Evolutionary conservation across 106 monocot species (phyloP).

Genomic region (Dactylorhiza incarnata): DNA sequence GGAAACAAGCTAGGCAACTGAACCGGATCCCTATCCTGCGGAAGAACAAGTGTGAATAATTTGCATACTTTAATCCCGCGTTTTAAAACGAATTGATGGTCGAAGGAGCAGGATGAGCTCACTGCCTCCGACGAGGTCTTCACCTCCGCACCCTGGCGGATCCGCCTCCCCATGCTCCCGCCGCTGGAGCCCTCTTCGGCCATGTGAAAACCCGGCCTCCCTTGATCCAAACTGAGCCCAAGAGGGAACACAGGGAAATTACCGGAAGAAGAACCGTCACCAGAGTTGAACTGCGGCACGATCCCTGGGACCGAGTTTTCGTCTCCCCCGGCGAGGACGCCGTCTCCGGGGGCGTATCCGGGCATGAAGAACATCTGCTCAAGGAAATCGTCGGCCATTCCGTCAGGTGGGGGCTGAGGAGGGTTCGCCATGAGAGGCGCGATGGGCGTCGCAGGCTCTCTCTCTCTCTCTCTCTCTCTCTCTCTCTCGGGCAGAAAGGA

Average conservation of each 20-base stretch:
- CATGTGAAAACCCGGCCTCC: slow-evolving; percentile 1
- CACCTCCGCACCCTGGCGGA: not conserved
- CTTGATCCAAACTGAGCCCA: slow-evolving; percentile 59
- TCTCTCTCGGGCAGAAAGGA: not conserved
- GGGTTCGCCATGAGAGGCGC: slow-evolving; percentile 43
- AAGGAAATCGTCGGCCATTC: slow-evolving; percentile 86
- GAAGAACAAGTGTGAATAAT: not conserved
- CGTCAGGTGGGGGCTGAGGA: slow-evolving; percentile 37
- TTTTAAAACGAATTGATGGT: not conserved
- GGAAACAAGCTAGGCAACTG: slow-evolving; percentile 58
- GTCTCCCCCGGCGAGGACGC: not conserved
- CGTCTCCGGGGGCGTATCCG: slow-evolving; percentile 1
- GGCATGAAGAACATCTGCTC: slow-evolving; percentile 82
- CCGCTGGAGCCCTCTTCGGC: slow-evolving; percentile 7
- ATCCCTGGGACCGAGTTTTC: slow-evolving; percentile 6
- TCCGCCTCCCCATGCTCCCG: not conserved
- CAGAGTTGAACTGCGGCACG: slow-evolving; percentile 6
- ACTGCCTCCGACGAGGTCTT: slow-evolving; percentile 8
- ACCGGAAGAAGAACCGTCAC: slow-evolving; percentile 13
- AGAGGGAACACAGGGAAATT: slow-evolving; percentile 47
- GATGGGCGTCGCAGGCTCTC: not conserved
- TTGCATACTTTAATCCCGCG: not conserved
- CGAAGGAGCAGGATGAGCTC: slow-evolving; percentile 1
- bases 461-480: not conserved
- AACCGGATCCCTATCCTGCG: slow-evolving; percentile 13